These are phyloP conservation scores for Pestalotiopsis sp. DNA, from an alignment of 2,329 filamentous ascomycete species.

Conservation along the genomic window DNA sequence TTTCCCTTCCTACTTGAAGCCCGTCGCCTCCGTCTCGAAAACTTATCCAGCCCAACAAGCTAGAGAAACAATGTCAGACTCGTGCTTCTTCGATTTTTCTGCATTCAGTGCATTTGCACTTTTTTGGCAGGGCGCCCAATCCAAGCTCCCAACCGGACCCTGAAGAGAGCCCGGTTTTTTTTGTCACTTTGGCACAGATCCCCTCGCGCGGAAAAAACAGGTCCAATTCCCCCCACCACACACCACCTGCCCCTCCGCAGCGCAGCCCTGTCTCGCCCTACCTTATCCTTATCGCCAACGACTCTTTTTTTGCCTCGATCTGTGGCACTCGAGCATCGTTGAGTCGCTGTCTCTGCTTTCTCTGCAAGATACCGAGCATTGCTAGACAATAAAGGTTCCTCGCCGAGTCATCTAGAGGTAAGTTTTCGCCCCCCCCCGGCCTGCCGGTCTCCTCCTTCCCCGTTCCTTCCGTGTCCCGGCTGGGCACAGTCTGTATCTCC, in stretches of 20 bases:
- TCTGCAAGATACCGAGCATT: not conserved
- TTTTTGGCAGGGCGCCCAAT: constrained; percentile 1
- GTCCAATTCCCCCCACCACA: not conserved
- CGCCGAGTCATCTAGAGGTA: not conserved
- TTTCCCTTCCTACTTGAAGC: constrained; percentile 9
- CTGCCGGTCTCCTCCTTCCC: not conserved
- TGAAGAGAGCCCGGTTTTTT: not conserved
- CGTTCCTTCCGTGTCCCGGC: not conserved
- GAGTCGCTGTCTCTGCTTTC: not conserved
- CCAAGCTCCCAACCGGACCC: not conserved
- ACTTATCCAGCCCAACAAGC: constrained; percentile 4
- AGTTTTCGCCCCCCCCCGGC: not conserved
- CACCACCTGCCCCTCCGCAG: not conserved
- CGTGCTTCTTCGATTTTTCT: not conserved
- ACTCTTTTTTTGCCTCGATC: constrained; percentile 5
- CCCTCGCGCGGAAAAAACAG: not conserved
- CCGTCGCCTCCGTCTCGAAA: not conserved
- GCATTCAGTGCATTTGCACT: constrained; percentile 8
- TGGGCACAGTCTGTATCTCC: not conserved
- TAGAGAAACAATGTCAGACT: constrained; percentile 6
- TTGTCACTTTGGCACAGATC: not conserved
- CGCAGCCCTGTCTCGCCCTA: not conserved
- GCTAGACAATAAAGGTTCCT: not conserved
- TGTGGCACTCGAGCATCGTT: constrained; percentile 5
- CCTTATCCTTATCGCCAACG: constrained; percentile 13